phyloP scores from a whole-genome alignment of 768 basidiomycete genomes.

The Tylopilus sp. region DNA sequence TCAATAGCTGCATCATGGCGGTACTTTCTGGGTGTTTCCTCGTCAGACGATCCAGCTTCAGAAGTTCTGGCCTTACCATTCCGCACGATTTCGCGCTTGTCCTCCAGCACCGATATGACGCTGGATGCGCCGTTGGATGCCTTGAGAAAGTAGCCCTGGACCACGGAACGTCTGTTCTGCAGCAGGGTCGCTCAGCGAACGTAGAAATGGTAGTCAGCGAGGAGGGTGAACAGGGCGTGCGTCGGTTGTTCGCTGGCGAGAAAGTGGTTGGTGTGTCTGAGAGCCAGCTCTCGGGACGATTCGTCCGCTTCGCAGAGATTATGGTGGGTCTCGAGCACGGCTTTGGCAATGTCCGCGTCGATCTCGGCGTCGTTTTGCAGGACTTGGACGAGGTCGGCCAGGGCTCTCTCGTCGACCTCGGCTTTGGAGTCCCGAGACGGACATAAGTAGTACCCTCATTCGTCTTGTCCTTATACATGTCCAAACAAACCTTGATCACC shows the following conservation, averaged over 20 bases:
- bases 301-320: slow-evolving; percentile 82
- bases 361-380: slow-evolving; percentile 85
- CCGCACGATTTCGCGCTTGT: slow-evolving; percentile 84
- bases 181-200: slow-evolving; percentile 80
- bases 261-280: slow-evolving; percentile 71
- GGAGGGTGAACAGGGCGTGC: slow-evolving; percentile 73
- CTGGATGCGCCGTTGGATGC: slow-evolving; percentile 74
- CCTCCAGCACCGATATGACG: too few relatives aligned
- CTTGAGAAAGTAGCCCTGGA: slow-evolving; percentile 91
- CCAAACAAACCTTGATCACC: too few relatives aligned
- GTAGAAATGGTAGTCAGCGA: slow-evolving; percentile 79
- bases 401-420: slow-evolving; percentile 78
- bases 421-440: slow-evolving; percentile 88
- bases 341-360: slow-evolving; percentile 90
- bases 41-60: slow-evolving; percentile 6
- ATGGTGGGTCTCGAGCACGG: slow-evolving; percentile 85
- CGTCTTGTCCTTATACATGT: too few relatives aligned
- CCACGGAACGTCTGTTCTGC: slow-evolving; percentile 72
- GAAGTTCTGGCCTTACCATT: slow-evolving; percentile 55
- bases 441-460: too few relatives aligned
- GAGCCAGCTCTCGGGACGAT: slow-evolving; percentile 55
- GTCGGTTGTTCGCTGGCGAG: slow-evolving; percentile 67
- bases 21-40: slow-evolving; percentile 62
- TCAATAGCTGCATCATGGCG: slow-evolving; percentile 74
- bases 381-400: slow-evolving; percentile 75